These are phyloP conservation scores for Rutstroemia sp. DNA, from an alignment of 2,329 filamentous ascomycete species.

Conservation along the genomic window DNA sequence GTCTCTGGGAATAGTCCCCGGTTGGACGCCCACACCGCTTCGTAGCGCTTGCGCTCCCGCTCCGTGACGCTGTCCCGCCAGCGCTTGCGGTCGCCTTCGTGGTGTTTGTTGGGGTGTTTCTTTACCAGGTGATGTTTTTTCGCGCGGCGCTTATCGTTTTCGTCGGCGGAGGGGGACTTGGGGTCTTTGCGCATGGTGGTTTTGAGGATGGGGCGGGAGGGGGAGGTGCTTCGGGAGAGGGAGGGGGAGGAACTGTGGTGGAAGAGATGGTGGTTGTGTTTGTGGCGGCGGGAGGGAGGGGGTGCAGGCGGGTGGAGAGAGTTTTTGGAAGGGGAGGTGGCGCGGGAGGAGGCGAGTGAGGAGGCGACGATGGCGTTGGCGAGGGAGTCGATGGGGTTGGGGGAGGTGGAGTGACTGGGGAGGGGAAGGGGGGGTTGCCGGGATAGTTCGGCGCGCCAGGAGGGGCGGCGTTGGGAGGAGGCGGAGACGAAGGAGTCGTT, in stretches of 20 bases:
- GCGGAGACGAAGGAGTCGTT: conserved; percentile 30
- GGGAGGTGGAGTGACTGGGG: conserved; percentile 14
- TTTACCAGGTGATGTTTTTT: conserved; percentile 51
- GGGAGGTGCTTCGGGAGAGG: neutral
- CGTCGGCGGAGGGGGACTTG: neutral
- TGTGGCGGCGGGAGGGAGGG: conserved; percentile 25
- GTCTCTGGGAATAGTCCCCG: conserved; percentile 53
- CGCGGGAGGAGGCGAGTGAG: conserved; percentile 59
- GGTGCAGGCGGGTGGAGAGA: conserved; percentile 18
- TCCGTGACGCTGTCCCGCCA: conserved; percentile 71
- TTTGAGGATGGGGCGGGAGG: neutral
- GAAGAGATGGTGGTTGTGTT: conserved; percentile 33
- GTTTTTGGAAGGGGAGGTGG: conserved; percentile 30
- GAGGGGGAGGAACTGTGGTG: conserved; percentile 18
- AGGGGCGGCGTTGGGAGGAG: conserved; percentile 20
- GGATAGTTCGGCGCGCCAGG: conserved; percentile 23
- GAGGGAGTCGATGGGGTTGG: conserved; percentile 47
- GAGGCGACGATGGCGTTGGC: conserved; percentile 70
- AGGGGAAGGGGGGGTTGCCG: conserved; percentile 9
- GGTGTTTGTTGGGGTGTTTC: conserved; percentile 65
- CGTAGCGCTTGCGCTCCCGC: conserved; percentile 70
- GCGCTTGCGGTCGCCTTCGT: conserved; percentile 66
- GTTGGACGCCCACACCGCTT: conserved; percentile 80
- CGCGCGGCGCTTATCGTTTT: conserved; percentile 50
- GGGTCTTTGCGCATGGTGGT: neutral